Base-by-base conservation (phyloP, 179 eudicot species). In the Heliamphora pulchella region DNA sequence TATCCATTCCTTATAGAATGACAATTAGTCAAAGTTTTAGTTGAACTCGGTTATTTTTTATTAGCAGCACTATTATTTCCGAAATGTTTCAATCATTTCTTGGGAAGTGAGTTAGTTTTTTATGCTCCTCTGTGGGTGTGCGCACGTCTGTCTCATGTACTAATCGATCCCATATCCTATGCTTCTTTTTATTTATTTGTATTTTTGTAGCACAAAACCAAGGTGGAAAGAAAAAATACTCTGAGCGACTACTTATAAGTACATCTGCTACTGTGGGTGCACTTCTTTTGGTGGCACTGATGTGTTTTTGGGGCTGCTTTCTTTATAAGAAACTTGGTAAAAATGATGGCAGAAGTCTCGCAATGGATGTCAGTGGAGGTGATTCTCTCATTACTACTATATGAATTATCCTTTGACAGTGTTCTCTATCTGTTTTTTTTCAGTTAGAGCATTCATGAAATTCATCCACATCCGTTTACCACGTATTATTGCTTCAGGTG, bases 221-320 rank as follows among this genome's bases (percentile, higher is more conserved):
- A 85, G 81, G 66, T 82, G 85, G 81, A 67, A 94, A 83, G 88
- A 91, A 87, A 87, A 93, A 90, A 77, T 82, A 87, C 83, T 90
- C 97, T 8, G 97, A 93, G 14, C 83, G 90, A 83, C 90, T 96
- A 80, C 88, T 96, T 88, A 85, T 92, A 77, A 96, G 99, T 86
- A 92, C 99, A 71, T 89, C 94, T 54, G 99, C 99, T 78, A 93
- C 99, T 57, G 91, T 96, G 71, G 99, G 99, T 77, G 99, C 97
- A 31, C 86, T 93, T 82, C 94, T 96, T 81, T 86, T 96, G 72
- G 99, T 96, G 78, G 99, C 99, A 76, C 91, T 96, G 18, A 96
- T 96, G 99, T 96, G 99, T 83, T 96, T 93, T 81, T 96, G 99
- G 99, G 98, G 99, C 22, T 96, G 99, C 85, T 92, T 89, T 84